Conservation (phyloP, 805 yeast genomes). For the Kregervanrija pseudodelftensis region DNA sequence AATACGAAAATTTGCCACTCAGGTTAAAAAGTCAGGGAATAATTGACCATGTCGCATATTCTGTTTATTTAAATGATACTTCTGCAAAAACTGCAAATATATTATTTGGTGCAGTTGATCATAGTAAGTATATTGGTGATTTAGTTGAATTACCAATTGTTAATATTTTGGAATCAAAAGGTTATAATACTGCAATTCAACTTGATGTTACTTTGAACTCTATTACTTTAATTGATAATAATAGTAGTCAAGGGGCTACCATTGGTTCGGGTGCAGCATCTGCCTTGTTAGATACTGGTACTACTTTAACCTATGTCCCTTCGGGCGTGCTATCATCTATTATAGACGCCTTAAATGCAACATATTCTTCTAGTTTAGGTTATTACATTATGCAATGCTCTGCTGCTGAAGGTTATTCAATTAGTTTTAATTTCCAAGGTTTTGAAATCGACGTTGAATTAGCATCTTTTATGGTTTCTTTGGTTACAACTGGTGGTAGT, state of each 20-base stretch:
- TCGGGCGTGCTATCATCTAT: conserved; percentile 17
- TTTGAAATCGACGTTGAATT: conserved; percentile 43
- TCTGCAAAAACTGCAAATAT: conserved; percentile 41
- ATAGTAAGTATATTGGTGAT: conserved; percentile 50
- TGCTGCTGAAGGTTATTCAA: conserved; percentile 14
- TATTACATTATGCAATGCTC: conserved; percentile 42
- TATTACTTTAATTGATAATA: conserved; percentile 17
- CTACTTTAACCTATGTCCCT: conserved; percentile 46
- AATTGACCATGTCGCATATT: conserved; percentile 48
- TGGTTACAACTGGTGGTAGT: conserved; percentile 16
- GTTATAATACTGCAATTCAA: conserved; percentile 35
- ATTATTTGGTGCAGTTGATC: conserved; percentile 71
- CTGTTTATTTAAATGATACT: conserved; percentile 48
- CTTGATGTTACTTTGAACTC: conserved; percentile 42
- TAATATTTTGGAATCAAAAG: conserved; percentile 30
- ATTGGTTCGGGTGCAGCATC: conserved; percentile 26
- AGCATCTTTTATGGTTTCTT: conserved; percentile 15
- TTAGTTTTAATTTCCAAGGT: conserved; percentile 54
- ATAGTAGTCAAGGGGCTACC: conserved; percentile 10
- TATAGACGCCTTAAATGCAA: conserved; percentile 31
- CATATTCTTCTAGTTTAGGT: conserved; percentile 34
- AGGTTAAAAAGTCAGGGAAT: conserved; percentile 50
- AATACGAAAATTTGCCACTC: conserved; percentile 62
- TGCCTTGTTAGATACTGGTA: conserved; percentile 51
- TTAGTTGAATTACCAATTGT: conserved; percentile 43